Evolutionary conservation across 768 basidiomycete species (phyloP).

Genomic region (Lentinus tigrinus): DNA sequence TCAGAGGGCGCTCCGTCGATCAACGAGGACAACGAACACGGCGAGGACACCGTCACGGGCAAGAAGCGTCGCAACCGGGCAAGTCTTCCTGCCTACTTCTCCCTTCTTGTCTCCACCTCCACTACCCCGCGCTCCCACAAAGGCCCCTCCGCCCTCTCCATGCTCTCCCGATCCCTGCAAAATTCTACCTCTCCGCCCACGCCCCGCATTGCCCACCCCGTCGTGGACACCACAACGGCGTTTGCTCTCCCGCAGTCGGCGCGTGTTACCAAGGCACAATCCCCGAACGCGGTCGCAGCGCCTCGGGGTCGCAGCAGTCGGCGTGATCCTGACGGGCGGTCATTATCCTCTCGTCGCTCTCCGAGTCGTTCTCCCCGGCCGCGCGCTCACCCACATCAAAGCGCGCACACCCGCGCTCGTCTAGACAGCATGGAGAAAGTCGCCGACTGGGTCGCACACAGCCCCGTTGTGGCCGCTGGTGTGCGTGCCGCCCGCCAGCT

Average conservation of each 20-base stretch:
- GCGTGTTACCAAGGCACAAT: constrained; percentile 8
- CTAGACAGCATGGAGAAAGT: constrained; percentile 42
- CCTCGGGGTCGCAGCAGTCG: constrained; percentile 25
- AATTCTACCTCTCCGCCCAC: constrained; percentile 26
- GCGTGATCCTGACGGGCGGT: constrained; percentile 25
- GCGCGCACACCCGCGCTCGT: constrained; percentile 20
- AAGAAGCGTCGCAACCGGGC: constrained; percentile 57
- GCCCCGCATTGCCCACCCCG: constrained; percentile 24
- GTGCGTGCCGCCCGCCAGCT: constrained; percentile 31
- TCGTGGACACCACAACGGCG: constrained; percentile 19
- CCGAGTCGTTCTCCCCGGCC: constrained; percentile 22
- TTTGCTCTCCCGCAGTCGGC: constrained; percentile 19
- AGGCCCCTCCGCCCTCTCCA: constrained; percentile 16
- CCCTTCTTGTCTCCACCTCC: constrained; percentile 50
- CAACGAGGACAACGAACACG: constrained; percentile 26
- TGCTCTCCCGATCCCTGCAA: constrained; percentile 26
- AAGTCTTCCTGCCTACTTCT: constrained; percentile 75
- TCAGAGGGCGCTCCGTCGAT: constrained; percentile 3
- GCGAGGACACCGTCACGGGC: constrained; percentile 33
- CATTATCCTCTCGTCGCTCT: constrained; percentile 24
- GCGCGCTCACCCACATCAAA: constrained; percentile 10
- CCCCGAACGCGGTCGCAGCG: constrained; percentile 9
- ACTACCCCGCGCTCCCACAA: constrained; percentile 18
- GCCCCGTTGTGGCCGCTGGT: constrained; percentile 27
- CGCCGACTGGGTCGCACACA: constrained; percentile 46